A percentile compares a stretch with the other conserved stretches of the same genome.
Evolutionary conservation across 1,284 basidiomycete genomes (phyloP).

Genomic region (Irpex rosettiformis): DNA sequence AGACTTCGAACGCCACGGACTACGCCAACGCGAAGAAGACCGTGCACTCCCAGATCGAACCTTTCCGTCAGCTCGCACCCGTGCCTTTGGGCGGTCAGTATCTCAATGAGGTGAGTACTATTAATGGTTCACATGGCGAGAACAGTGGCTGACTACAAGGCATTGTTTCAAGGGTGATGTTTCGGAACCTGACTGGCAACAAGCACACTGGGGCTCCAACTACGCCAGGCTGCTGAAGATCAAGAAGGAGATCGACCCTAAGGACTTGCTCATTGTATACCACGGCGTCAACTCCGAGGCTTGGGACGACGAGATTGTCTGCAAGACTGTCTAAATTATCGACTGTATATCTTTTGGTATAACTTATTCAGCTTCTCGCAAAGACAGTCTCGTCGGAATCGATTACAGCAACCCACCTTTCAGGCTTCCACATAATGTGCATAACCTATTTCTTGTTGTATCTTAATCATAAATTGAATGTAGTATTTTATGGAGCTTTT

Average conservation of each 20-base stretch:
- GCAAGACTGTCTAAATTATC: not conserved
- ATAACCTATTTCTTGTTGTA: too few relatives aligned
- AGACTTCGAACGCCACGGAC: not conserved
- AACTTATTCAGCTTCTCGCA: too few relatives aligned
- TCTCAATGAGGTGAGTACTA: conserved; percentile 37
- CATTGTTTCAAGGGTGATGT: conserved; percentile 40
- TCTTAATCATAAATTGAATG: too few relatives aligned
- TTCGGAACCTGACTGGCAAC: conserved; percentile 49
- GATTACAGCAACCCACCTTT: too few relatives aligned
- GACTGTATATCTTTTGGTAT: not conserved
- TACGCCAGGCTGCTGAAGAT: conserved; percentile 43
- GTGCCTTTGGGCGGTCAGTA: conserved; percentile 31
- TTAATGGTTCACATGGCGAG: not conserved
- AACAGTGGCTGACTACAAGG: not conserved
- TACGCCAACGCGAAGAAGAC: not conserved
- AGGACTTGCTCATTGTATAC: not conserved
- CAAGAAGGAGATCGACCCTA: conserved; percentile 38
- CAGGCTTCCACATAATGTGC: too few relatives aligned
- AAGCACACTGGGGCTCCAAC: conserved; percentile 52
- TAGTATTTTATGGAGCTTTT: too few relatives aligned
- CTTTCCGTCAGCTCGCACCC: conserved; percentile 23
- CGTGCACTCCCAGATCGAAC: not conserved
- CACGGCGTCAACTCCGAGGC: not conserved
- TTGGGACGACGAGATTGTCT: not conserved
- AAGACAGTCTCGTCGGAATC: too few relatives aligned